These are phyloP conservation scores for Warburgia ugandensis DNA, from an alignment of 164 flowering plant genomes.

Conservation along the genomic window DNA sequence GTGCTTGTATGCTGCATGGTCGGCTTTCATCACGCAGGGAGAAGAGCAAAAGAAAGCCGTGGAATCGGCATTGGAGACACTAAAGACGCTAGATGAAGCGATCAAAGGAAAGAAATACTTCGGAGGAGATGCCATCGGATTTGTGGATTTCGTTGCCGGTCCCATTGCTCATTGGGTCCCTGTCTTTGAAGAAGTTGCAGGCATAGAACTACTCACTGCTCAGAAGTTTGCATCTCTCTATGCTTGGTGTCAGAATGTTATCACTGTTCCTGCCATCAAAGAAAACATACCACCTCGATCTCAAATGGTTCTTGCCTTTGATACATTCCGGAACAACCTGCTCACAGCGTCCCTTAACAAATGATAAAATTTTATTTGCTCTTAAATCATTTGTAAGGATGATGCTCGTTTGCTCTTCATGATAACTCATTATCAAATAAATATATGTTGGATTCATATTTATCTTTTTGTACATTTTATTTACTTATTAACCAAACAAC, in stretches of 20 bases:
- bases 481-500: too few species aligned
- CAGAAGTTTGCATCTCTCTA: slow-evolving; percentile 1
- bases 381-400: too few species aligned
- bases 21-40: slow-evolving; percentile 9
- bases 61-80: slow-evolving; percentile 12
- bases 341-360: not conserved
- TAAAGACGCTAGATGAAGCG: slow-evolving; percentile 19
- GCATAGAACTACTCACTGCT: not conserved
- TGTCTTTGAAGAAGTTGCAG: not conserved
- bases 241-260: slow-evolving; percentile 2
- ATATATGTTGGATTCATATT: too few species aligned
- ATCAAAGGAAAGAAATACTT: slow-evolving; percentile 7
- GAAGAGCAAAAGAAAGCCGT: slow-evolving; percentile 21
- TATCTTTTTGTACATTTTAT: too few species aligned
- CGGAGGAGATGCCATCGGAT: slow-evolving; percentile 6
- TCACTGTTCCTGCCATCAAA: not conserved
- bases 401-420: too few species aligned
- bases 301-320: too few species aligned
- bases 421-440: too few species aligned
- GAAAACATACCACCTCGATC: not conserved
- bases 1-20: not conserved
- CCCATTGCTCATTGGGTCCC: slow-evolving; percentile 2
- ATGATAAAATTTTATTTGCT: not conserved
- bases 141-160: slow-evolving; percentile 4
- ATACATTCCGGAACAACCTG: too few species aligned